These are phyloP conservation scores for Protea cynaroides DNA, from an alignment of 164 flowering plant species.

Conservation along the genomic window DNA sequence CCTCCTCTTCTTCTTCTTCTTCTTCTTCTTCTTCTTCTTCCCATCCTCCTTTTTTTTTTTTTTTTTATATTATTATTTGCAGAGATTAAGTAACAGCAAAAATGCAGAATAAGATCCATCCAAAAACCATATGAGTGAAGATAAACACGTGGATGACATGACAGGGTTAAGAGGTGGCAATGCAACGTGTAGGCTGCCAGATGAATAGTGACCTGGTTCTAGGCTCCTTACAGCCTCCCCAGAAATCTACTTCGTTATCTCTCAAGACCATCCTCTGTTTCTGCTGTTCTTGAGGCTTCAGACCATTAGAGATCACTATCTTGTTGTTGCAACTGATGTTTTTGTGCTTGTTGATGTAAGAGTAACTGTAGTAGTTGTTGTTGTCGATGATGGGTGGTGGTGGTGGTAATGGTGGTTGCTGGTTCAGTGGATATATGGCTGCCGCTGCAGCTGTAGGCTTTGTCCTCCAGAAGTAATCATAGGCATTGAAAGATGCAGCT, in stretches of 20 bases:
- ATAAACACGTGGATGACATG: not conserved
- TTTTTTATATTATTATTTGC: not conserved
- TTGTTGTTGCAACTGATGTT: conserved; percentile 2
- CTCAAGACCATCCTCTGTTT: conserved; percentile 22
- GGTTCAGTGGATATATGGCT: not conserved
- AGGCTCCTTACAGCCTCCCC: conserved; percentile 52
- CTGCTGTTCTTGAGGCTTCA: conserved; percentile 6
- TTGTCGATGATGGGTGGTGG: conserved; percentile 1
- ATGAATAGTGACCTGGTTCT: conserved; percentile 34
- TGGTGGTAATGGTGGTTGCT: not conserved
- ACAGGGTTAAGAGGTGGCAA: conserved; percentile 55
- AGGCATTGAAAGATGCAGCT: conserved; percentile 41
- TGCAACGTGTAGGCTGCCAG: conserved; percentile 56
- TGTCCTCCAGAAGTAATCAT: conserved; percentile 51
- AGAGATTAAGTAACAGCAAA: not conserved
- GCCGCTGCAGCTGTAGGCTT: conserved; percentile 19
- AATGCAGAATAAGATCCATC: not conserved
- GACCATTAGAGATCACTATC: conserved; percentile 7
- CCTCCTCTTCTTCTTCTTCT: too few relatives aligned
- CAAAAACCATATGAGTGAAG: not conserved
- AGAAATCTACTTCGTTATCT: conserved; percentile 33
- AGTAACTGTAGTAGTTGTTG: conserved; percentile 1
- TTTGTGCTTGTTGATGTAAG: conserved; percentile 3
- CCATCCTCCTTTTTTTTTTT: too few relatives aligned
- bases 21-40: too few relatives aligned